Base-by-base conservation (phyloP, 352 stramenopile species). In the Phytophthora macrochlamydospora region DNA sequence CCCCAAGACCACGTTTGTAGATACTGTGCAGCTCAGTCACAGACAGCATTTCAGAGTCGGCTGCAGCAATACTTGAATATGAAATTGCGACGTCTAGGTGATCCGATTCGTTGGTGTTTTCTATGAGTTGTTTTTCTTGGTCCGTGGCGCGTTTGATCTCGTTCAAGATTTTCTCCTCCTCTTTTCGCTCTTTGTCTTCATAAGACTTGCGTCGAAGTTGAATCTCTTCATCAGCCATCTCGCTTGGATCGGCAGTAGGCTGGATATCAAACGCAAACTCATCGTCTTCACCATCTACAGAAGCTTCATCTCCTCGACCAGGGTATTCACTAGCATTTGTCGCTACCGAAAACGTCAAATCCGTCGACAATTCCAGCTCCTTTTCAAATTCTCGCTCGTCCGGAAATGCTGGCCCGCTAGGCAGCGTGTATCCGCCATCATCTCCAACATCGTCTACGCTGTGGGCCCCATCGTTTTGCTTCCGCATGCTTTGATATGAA, bases 1-100 rank as follows among this genome's bases (percentile, higher is more conserved):
- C 86, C 3, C 86, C 86, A 13, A 94, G 70, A 2, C 86, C 86
- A 33, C 83, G 81, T 40, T 92, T 94, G 71, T 94, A 94, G 45
- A 93, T 94, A 35, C 69, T 82, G 51, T 94, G 83, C 13, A 94
- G 62, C 56, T 94, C 82, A 51, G 75, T 83, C 31, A 92, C 31
- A 2, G 84, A 90, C 7, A 92, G 48, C 13, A 61, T 56, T 45
- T 76, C 76, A 2, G 53, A 1, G 0, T 65, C 65, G 50, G 60
- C 69, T 30, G 13, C 28, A 37, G 43, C 4, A 24, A 37, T 42
- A 14, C 52, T 42, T 2, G 29, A 3, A 18, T 51, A 31, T 53
- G n/a, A 14, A 54, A 24, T 32, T 3, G 53, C 18, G 18, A 24
- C 18, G 18, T 24, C 18, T 24, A 24, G 18, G 18, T 24, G 18